Percentiles rank a stretch among this genome's conserved stretches.
Conservation (phyloP, 257 asterid genomes). For the Solanum acaule region DNA sequence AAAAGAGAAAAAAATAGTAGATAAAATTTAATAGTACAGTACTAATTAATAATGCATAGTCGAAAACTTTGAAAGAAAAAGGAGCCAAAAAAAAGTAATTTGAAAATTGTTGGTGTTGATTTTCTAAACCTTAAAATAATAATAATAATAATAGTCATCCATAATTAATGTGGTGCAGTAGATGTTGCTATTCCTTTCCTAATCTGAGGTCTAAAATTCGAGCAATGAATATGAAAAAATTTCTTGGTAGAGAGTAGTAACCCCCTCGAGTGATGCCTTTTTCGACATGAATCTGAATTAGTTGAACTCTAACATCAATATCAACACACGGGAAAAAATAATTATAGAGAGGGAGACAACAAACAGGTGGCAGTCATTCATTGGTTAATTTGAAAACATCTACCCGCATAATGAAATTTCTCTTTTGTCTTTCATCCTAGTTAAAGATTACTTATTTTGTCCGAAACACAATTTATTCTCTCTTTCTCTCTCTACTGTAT, state of each 20-base stretch:
- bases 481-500: background rate
- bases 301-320: rapidly evolving
- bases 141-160: background rate
- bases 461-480: background rate
- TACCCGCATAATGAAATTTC: background rate
- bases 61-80: background rate
- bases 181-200: background rate
- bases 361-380: background rate
- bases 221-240: background rate
- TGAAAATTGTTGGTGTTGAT: background rate
- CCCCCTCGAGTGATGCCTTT: rapidly evolving
- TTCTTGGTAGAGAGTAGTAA: rapidly evolving
- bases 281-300: background rate
- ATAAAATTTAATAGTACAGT: background rate
- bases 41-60: background rate
- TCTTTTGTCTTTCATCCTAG: background rate
- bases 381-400: background rate
- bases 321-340: background rate
- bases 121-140: background rate
- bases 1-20: background rate
- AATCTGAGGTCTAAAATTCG: background rate
- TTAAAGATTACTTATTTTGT: background rate
- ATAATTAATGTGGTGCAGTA: background rate
- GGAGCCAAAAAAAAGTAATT: background rate
- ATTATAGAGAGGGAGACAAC: background rate